phyloP scores from a whole-genome alignment of 441 rosid species.

The Syzygium syzygioides region DNA sequence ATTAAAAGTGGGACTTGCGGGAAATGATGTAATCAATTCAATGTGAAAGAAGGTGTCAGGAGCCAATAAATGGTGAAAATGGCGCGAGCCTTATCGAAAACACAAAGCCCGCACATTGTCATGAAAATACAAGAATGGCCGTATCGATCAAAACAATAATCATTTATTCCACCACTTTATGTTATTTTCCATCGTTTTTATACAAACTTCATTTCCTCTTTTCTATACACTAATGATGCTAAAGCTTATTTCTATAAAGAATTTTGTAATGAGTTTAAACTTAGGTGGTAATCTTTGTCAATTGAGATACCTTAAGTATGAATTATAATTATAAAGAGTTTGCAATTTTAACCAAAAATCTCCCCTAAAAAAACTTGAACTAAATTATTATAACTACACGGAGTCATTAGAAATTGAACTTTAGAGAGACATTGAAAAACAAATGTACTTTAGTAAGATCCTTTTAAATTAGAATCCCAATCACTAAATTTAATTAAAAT shows the following conservation, averaged over 20 bases:
- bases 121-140: not conserved
- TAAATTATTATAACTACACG: not conserved
- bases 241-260: not conserved
- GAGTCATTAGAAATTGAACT: not conserved
- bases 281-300: not conserved
- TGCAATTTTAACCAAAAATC: not conserved
- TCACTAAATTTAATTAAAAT: not conserved
- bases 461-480: not conserved
- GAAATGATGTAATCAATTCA: no score
- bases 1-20: no score
- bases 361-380: not conserved
- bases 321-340: not conserved
- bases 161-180: not conserved
- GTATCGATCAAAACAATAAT: not conserved
- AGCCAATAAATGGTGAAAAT: not conserved
- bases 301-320: not conserved
- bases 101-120: not conserved
- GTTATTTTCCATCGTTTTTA: not conserved
- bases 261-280: not conserved
- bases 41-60: no score
- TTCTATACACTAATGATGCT: accelerated
- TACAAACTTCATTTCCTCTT: not conserved
- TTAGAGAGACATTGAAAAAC: not conserved
- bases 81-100: not conserved
- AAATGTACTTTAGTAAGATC: not conserved